Evolutionary conservation across 2,329 filamentous ascomycete species (phyloP), one percentile per base, ranked within the genome.

Genomic region (Didymosphaeria variabile): DNA sequence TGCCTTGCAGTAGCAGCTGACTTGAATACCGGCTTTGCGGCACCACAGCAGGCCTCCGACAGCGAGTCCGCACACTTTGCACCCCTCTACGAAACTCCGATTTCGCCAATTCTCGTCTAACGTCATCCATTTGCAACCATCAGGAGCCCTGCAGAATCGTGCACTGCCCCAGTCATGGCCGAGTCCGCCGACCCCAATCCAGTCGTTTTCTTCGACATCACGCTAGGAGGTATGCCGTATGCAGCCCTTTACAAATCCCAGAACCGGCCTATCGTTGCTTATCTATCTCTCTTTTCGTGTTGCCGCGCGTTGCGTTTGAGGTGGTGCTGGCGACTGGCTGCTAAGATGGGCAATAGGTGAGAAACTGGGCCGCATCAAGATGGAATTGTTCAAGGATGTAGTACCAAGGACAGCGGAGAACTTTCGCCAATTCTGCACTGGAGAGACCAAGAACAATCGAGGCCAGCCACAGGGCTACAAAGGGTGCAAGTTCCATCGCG

Each of bases 401-500:
- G 91, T 93, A 0, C 93, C 94, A 65, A 90, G 90, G 72, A 98
- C 95, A 9, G 92, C 93, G 32, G 95, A 98, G 80, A 98, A 98
- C 83, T 98, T 99, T 79, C 91, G 94, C 50, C 93, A 96, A 76
- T 97, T 97, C 82, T 97, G 94, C 82, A 98, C 94, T 0, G 95
- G 95, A 71, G 94, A 98, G 83, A 89, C 87, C 67, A 97, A 93
- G 81, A 91, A 91, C 74, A 79, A 86, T 54, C 86, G 88, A 10
- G 92, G 93, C 36, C 85, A 89, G 64, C 91, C 94, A 0, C 91
- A 96, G 76, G 95, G 95, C 65, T 99, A 97, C 85, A 98, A 97
- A 81, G 91, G 92, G 57, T 91, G 88, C 45, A 61, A 61, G 17
- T 61, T 61, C 21, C 59, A 61, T 49, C 59, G 59, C 26, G 44